Evolutionary conservation across 176 grass and related monocot species (phyloP).

Genomic region (Tillandsia fasciculata): DNA sequence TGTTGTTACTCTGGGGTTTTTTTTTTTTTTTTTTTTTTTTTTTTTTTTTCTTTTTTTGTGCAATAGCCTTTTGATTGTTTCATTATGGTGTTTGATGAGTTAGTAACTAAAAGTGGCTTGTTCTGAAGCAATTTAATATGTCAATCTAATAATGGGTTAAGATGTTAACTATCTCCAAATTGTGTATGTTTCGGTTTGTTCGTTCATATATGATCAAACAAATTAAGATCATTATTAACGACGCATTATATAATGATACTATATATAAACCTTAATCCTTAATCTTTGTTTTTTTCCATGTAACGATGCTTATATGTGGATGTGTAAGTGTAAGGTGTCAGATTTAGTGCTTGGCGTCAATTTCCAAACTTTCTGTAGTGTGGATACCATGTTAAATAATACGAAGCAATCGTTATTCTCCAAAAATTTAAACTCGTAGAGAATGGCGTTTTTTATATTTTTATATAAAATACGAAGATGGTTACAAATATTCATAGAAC

Average conservation of each 20-base stretch:
- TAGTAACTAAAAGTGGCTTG: background rate
- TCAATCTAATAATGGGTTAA: background rate
- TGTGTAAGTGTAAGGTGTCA: background rate
- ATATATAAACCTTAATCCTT: background rate
- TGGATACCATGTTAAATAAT: no score
- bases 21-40: background rate
- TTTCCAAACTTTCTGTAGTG: no score
- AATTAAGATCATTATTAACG: background rate
- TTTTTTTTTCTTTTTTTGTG: background rate
- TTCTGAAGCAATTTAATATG: background rate
- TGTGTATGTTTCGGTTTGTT: background rate
- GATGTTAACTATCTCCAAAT: no score
- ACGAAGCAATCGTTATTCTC: no score
- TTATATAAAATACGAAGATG: no score
- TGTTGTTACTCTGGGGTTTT: background rate
- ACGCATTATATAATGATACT: no score
- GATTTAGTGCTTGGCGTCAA: background rate
- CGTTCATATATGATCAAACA: background rate
- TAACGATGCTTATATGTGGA: background rate
- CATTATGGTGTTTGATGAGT: background rate
- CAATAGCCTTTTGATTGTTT: background rate
- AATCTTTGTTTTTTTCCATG: background rate
- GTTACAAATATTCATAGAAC: no score
- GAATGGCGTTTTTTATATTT: no score
- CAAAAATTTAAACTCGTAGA: no score